Conservation (phyloP, 306 rosid species). For the Medicago arabica region DNA sequence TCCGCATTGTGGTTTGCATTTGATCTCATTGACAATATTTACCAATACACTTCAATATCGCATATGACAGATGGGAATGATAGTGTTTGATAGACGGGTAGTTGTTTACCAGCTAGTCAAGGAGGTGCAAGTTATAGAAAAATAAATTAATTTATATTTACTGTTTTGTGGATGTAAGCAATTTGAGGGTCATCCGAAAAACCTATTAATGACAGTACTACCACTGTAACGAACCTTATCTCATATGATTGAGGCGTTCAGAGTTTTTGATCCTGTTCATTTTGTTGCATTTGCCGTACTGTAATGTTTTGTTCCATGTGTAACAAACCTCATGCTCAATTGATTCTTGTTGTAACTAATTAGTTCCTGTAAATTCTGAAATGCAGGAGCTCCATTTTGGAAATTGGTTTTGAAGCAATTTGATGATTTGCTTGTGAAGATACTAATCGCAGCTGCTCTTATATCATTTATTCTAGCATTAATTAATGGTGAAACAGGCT, state of each 20-base stretch:
- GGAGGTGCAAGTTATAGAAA: constrained; percentile 20
- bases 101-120: constrained; percentile 25
- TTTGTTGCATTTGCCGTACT: constrained; percentile 22
- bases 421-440: constrained; percentile 95
- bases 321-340: not conserved
- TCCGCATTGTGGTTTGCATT: constrained; percentile 21
- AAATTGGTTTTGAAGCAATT: constrained; percentile 93
- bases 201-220: constrained; percentile 13
- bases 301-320: constrained; percentile 10
- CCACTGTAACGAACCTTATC: constrained; percentile 14
- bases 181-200: constrained; percentile 28
- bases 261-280: constrained; percentile 22
- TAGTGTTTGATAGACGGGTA: constrained; percentile 22
- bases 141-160: constrained; percentile 16
- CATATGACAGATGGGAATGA: constrained; percentile 20
- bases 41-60: constrained; percentile 13
- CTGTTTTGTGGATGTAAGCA: constrained; percentile 16
- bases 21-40: constrained; percentile 33
- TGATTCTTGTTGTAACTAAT: constrained; percentile 24
- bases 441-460: constrained; percentile 84
- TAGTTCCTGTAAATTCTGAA: constrained; percentile 41
- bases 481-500: constrained; percentile 92
- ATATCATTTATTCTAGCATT: constrained; percentile 85
- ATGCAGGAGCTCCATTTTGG: constrained; percentile 94
- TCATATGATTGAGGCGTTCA: constrained; percentile 34